Base-by-base conservation (phyloP, 202 grass and related monocot species). In the Schoenoplectus triqueter region DNA sequence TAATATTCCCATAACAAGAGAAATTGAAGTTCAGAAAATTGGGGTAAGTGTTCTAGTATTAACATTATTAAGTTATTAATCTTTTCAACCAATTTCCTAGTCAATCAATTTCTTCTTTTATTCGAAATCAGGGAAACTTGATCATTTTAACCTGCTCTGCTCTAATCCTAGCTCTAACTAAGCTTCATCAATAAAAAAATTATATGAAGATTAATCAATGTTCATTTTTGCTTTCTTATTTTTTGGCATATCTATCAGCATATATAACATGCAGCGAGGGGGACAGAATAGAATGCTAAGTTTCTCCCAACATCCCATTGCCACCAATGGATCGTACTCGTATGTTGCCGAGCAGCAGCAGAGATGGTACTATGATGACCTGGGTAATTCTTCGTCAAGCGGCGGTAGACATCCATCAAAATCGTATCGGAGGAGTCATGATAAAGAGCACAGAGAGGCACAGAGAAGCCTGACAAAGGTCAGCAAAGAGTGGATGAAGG, bases 401-500 rank as follows among this genome's bases (percentile, higher is more conserved):
- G 71, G 78, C n/a, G 4, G 4, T 7, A 56, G 79, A 44, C 54
- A 66, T 46, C 56, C 66, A 54, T 18, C 84, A 41, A 82, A 70
- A 5, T 85, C 80, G 48, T 42, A 87, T 19, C 64, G 86, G 79
- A 63, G 87, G 64, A 68, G 87, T 75, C 87, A 85, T 64, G 73
- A 66, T 39, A 90, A 90, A 84, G 91, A 86, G 59, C 87, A 88
- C 51, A 89, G 87, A 64, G 87, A 85, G 64, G 85, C 87, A 57
- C 85, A 86, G 89, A 94, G 59, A 88, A 91, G 87, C 67, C 73
- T 94, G 73, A 85, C 45, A 69, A 94, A 91, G 89, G 89, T 89
- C 73, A 82, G 89, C 22, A 88, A 91, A 68, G 93, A 95, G 64
- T 95, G 93, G 93, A 85, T 70, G 90, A 89, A 95, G 83, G 87